These are phyloP conservation scores for Candida glaebosa DNA, from an alignment of 805 yeast species.

Conservation along the genomic window DNA sequence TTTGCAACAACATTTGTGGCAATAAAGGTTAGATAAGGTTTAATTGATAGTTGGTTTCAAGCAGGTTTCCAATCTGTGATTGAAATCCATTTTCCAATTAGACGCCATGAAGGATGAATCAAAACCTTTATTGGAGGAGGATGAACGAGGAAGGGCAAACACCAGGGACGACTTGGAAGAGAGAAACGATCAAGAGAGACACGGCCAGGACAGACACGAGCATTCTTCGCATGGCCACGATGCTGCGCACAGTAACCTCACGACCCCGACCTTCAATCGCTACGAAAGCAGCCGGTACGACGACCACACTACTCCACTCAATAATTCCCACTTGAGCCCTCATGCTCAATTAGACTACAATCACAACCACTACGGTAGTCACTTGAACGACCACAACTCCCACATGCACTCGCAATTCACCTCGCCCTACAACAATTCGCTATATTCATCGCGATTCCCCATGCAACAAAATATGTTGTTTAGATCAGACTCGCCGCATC, in stretches of 20 bases:
- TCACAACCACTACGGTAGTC: background rate
- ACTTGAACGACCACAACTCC: background rate
- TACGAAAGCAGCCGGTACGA: background rate
- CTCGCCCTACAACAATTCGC: background rate
- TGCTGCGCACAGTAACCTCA: background rate
- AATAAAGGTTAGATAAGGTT: too few species aligned
- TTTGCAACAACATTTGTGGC: too few species aligned
- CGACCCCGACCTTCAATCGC: background rate
- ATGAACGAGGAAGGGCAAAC: conserved; percentile 3
- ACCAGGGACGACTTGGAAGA: background rate
- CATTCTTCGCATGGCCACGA: too few species aligned
- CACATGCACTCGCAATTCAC: background rate
- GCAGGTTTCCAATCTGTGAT: too few species aligned
- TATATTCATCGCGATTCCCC: conserved; percentile 2
- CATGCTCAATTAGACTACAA: background rate
- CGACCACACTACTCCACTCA: background rate
- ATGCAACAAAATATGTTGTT: conserved; percentile 2
- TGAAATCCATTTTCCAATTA: too few species aligned
- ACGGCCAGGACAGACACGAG: too few species aligned
- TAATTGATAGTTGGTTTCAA: too few species aligned
- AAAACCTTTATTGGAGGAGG: conserved; percentile 3
- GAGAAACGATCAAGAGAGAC: background rate
- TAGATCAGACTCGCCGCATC: background rate
- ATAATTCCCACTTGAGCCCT: background rate
- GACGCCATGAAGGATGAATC: conserved; percentile 3